phyloP scores from a whole-genome alignment of 495 filamentous ascomycete species.

The Beverwykella pulmonaria region DNA sequence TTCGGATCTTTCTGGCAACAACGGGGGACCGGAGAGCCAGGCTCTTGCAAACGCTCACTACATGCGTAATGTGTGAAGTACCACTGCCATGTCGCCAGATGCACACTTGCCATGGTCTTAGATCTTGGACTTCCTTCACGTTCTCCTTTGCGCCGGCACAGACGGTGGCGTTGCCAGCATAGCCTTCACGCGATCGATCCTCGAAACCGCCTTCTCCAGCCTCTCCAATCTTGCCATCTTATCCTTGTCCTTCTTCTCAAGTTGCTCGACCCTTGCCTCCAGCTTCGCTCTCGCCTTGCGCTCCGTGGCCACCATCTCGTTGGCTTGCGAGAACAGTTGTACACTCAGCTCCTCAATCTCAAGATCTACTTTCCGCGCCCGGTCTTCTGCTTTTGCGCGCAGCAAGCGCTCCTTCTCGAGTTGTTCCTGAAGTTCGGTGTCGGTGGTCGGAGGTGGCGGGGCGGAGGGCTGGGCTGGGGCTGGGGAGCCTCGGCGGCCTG shows the following conservation, averaged over 20 bases:
- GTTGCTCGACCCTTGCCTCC: slow-evolving; percentile 65
- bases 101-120: too few species aligned
- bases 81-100: too few species aligned
- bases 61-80: background rate
- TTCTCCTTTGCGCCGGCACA: background rate
- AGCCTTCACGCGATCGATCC: slow-evolving; percentile 69
- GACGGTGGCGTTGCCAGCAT: slow-evolving; percentile 51
- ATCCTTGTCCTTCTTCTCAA: slow-evolving; percentile 77
- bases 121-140: background rate
- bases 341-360: slow-evolving; percentile 91
- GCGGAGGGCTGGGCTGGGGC: slow-evolving; percentile 20
- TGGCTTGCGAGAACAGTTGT: slow-evolving; percentile 87
- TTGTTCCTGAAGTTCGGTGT: slow-evolving; percentile 66
- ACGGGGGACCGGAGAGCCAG: background rate
- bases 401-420: slow-evolving; percentile 71
- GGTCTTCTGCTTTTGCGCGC: slow-evolving; percentile 73
- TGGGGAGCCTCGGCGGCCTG: slow-evolving; percentile 31
- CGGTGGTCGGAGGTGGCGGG: slow-evolving; percentile 37
- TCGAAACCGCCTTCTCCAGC: slow-evolving; percentile 45
- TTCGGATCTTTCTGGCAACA: background rate
- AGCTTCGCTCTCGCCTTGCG: slow-evolving; percentile 75
- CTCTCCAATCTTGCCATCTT: slow-evolving; percentile 74
- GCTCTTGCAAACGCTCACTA: background rate
- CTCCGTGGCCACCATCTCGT: slow-evolving; percentile 95
- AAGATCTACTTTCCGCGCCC: slow-evolving; percentile 66